phyloP scores from a whole-genome alignment of 2,329 filamentous ascomycete species.

The Teratosphaeria gauchensis region DNA sequence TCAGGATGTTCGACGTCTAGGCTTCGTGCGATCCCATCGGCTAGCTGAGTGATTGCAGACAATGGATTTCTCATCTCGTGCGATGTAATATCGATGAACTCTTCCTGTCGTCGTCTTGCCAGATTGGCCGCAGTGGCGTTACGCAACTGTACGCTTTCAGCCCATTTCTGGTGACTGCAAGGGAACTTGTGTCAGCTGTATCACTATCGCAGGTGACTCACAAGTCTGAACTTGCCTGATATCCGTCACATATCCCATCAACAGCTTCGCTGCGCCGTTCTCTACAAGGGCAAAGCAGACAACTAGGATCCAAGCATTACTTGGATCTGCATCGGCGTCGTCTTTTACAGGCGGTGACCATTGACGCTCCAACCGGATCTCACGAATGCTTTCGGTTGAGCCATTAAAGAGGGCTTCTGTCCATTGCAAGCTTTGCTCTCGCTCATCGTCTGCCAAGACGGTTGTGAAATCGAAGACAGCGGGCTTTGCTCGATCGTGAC shows the following conservation, averaged over 20 bases:
- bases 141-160: slow-evolving; percentile 14
- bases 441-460: slow-evolving; percentile 3
- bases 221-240: slow-evolving; percentile 10
- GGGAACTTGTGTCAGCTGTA: not conserved
- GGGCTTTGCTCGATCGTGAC: slow-evolving; percentile 9
- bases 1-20: not conserved
- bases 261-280: slow-evolving; percentile 10
- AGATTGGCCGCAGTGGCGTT: slow-evolving; percentile 8
- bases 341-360: slow-evolving; percentile 9
- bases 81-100: slow-evolving; percentile 24
- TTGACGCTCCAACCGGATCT: slow-evolving; percentile 9
- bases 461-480: slow-evolving; percentile 5
- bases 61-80: slow-evolving; percentile 37
- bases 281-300: slow-evolving; percentile 10
- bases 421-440: not conserved
- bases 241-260: slow-evolving; percentile 17
- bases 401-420: slow-evolving; percentile 6
- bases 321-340: not conserved
- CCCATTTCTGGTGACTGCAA: slow-evolving; percentile 16
- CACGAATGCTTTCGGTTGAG: slow-evolving; percentile 2
- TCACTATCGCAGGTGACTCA: not conserved
- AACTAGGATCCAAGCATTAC: slow-evolving; percentile 10
- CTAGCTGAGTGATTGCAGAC: slow-evolving; percentile 33
- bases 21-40: slow-evolving; percentile 29
- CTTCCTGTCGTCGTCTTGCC: slow-evolving; percentile 21